Evolutionary conservation across 1,284 basidiomycete species (phyloP), one percentile per base, ranked within the genome.

Genomic region (Sphaerobolus stellatus): DNA sequence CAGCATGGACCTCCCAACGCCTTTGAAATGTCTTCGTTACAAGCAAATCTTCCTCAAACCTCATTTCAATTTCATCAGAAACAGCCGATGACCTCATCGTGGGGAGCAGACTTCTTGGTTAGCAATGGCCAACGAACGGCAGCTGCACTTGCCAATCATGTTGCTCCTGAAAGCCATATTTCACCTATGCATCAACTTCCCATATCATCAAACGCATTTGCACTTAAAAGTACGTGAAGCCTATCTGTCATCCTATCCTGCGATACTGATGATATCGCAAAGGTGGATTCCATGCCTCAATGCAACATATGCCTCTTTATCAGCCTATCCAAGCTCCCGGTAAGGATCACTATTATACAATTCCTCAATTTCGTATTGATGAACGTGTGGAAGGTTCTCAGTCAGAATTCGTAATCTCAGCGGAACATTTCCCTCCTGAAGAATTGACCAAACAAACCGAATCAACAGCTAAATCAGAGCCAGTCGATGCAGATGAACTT

Each of bases 91-190:
- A 51, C 65, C 16, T 71, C 76, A 22, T 68, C 75, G 40, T 87
- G 84, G 84, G 82, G 83, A 0, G 62, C 76, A 11, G 87, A 90
- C 66, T 90, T 89, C 60, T 57, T 83, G 56, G 64, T 68, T 33
- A 36, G 44, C 18, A 16, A 11, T 40, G 30, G 31, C n/a, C n/a
- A n/a, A n/a, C n/a, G n/a, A n/a, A n/a, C n/a, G n/a, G n/a, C n/a
- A n/a, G n/a, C n/a, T n/a, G n/a, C n/a, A n/a, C n/a, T n/a, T n/a
- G n/a, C n/a, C n/a, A n/a, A n/a, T n/a, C n/a, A n/a, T n/a, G n/a
- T n/a, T n/a, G n/a, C n/a, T n/a, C n/a, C n/a, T n/a, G n/a, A n/a
- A n/a, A n/a, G n/a, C n/a, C n/a, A n/a, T n/a, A n/a, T n/a, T n/a
- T n/a, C n/a, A n/a, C n/a, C n/a, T n/a, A n/a, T n/a, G n/a, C n/a